Percentiles rank a stretch among this genome's conserved stretches.
phyloP scores from a whole-genome alignment of 805 yeast species.

The Komagataella pseudopastoris region DNA sequence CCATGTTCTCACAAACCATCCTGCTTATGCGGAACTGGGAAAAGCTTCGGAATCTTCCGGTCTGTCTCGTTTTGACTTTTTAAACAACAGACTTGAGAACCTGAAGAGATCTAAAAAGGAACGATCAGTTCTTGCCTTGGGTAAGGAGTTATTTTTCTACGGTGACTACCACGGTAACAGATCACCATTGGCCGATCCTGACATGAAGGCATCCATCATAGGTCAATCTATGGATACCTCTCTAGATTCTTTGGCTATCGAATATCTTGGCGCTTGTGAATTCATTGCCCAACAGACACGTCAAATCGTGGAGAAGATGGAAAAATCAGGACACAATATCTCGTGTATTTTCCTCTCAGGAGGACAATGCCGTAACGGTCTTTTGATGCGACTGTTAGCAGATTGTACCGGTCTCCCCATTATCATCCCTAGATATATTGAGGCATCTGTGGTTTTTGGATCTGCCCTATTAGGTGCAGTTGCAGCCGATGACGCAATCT shows the following conservation, averaged over 20 bases:
- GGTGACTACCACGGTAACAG: slow-evolving; percentile 97
- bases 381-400: slow-evolving; percentile 80
- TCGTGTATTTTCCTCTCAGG: slow-evolving; percentile 81
- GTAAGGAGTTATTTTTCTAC: slow-evolving; percentile 78
- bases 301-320: slow-evolving; percentile 84
- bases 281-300: slow-evolving; percentile 96
- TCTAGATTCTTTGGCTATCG: slow-evolving; percentile 71
- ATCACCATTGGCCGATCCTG: slow-evolving; percentile 93
- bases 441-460: slow-evolving; percentile 95
- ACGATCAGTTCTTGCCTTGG: slow-evolving; percentile 68
- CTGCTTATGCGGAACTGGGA: slow-evolving; percentile 67
- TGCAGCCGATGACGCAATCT: slow-evolving; percentile 60
- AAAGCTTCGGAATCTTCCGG: slow-evolving; percentile 55
- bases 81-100: slow-evolving; percentile 63
- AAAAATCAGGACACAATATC: slow-evolving; percentile 63
- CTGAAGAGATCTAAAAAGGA: slow-evolving; percentile 41
- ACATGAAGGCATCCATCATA: slow-evolving; percentile 83
- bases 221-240: slow-evolving; percentile 90
- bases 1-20: slow-evolving; percentile 79
- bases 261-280: slow-evolving; percentile 89
- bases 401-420: slow-evolving; percentile 89
- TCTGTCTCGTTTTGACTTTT: slow-evolving; percentile 66
- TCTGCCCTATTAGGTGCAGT: slow-evolving; percentile 91
- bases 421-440: slow-evolving; percentile 87
- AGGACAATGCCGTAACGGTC: slow-evolving; percentile 89